Evolutionary conservation across 2,329 filamentous ascomycete genomes (phyloP), one percentile per base, ranked within the genome.

Genomic region (Cladosporium sp.): DNA sequence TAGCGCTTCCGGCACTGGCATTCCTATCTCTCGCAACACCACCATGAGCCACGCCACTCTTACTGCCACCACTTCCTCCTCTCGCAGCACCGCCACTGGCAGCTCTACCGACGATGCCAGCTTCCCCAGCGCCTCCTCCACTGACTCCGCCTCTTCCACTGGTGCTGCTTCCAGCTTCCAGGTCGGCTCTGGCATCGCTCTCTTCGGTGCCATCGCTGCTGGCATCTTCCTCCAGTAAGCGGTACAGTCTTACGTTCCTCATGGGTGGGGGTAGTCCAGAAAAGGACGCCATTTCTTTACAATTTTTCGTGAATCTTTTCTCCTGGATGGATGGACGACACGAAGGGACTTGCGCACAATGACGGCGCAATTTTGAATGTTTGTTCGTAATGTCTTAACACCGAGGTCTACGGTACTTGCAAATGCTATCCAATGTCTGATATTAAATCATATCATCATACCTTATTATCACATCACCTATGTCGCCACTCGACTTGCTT

Each of bases 161-260:
- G 71, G 66, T 63, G 67, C 65, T 63, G 73, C 72, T 23, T 66
- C 72, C 21, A 71, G 75, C 60, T 69, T 74, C 14, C 54, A 67
- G 61, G 49, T 65, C 56, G 70, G 73, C 62, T 78, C 76, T 72
- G 77, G 76, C 21, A 58, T 81, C 46, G 76, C 78, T 39, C 71
- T 81, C 66, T 71, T 80, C 64, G 75, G 79, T 64, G 78, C 76
- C 60, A 72, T 77, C 23, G 79, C 77, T 64, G 79, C 78, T 36
- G 75, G 81, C 65, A 75, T 76, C 46, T 65, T 59, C 46, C 23
- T 65, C 18, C 63, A 65, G 49, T 65, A 59, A 59, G 32, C 56
- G 30, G 18, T 28, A 30, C 26, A 63, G 18, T 10, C 56, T 28
- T 30, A 5, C 25, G 21, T 46, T 16, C 13, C 8, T 60, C 23